phyloP scores from a whole-genome alignment of 305 asterid species.

The Vinca major region DNA sequence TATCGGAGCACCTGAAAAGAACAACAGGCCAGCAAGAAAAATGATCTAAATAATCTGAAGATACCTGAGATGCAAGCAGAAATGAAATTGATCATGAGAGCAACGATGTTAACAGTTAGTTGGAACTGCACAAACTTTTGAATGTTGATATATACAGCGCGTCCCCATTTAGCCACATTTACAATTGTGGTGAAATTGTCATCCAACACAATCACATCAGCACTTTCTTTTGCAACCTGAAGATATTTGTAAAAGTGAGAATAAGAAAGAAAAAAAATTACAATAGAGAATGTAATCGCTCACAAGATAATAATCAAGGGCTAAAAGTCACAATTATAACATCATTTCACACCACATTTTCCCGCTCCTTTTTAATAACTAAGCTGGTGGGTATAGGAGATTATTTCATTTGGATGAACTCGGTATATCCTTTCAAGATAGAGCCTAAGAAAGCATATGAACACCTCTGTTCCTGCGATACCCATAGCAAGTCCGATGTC shows the following conservation, averaged over 20 bases:
- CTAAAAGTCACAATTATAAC: background rate
- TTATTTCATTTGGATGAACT: background rate
- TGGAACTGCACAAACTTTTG: constrained; percentile 97
- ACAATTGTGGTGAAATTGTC: constrained; percentile 91
- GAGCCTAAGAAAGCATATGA: background rate
- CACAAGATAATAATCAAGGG: background rate
- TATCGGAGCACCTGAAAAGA: background rate
- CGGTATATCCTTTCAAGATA: background rate
- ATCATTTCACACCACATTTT: background rate
- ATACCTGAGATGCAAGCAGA: constrained; percentile 84
- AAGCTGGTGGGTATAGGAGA: background rate
- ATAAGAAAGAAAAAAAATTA: constrained; percentile 11
- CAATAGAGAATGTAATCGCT: no score
- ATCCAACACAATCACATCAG: constrained; percentile 85
- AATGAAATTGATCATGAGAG: constrained; percentile 79
- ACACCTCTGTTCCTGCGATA: constrained; percentile 94
- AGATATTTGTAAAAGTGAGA: constrained; percentile 1
- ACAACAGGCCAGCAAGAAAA: background rate
- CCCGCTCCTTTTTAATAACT: background rate
- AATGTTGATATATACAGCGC: constrained; percentile 88
- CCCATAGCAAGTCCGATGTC: constrained; percentile 99
- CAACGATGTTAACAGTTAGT: constrained; percentile 86
- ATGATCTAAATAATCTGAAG: background rate
- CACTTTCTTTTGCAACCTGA: constrained; percentile 98
- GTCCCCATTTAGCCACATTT: constrained; percentile 94